These are phyloP conservation scores for Dothistroma septosporum DNA, from an alignment of 2,329 filamentous ascomycete genomes.

Conservation along the genomic window DNA sequence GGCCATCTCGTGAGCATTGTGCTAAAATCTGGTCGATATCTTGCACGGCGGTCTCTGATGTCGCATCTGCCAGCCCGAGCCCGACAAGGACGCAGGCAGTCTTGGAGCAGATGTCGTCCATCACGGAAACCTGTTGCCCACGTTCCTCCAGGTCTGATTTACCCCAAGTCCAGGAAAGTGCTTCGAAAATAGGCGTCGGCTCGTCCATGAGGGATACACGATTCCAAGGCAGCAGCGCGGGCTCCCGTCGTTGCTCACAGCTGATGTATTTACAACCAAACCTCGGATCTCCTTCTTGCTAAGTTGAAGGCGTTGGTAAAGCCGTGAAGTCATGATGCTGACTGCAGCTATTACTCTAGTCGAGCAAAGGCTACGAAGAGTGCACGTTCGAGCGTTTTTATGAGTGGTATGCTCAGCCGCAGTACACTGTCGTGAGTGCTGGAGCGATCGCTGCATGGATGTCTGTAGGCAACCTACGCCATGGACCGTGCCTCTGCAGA, in stretches of 20 bases:
- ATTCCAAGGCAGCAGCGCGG: not conserved
- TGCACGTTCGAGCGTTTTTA: no score
- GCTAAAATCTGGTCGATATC: slow-evolving; percentile 3
- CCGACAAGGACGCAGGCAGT: slow-evolving; percentile 10
- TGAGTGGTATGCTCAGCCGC: no score
- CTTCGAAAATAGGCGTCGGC: slow-evolving; percentile 2
- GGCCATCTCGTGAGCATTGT: not conserved
- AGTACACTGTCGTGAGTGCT: no score
- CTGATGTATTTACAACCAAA: not conserved
- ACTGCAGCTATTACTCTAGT: not conserved
- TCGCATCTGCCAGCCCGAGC: slow-evolving; percentile 9
- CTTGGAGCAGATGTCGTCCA: slow-evolving; percentile 10
- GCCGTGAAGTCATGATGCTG: not conserved
- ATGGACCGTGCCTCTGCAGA: not conserved
- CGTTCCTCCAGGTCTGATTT: slow-evolving; percentile 9
- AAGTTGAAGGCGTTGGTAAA: not conserved
- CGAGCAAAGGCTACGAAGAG: no score
- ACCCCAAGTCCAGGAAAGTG: slow-evolving; percentile 15
- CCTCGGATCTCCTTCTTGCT: not conserved
- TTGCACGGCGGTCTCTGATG: not conserved
- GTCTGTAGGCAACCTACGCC: not conserved
- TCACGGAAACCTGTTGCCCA: slow-evolving; percentile 14
- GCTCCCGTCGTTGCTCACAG: not conserved
- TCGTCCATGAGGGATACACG: not conserved
- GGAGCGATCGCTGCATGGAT: not conserved